Base-by-base conservation (phyloP, 2,329 filamentous ascomycete species). In the Colletotrichum orchidophilum region DNA sequence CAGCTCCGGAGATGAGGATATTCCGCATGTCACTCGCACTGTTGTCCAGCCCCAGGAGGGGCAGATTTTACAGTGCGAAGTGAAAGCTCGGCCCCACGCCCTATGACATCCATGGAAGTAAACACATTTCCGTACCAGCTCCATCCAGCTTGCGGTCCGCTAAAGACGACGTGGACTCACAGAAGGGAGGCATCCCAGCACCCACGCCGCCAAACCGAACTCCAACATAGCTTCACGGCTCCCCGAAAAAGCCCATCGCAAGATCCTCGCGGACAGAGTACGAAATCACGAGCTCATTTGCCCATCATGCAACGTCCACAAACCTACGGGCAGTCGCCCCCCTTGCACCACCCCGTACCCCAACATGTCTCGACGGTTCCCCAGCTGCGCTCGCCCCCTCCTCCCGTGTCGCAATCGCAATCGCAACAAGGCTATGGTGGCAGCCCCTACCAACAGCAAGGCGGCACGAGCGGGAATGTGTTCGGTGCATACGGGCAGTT, bases 341-440 rank as follows among this genome's bases (percentile, higher is more conserved):
- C 96, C 75, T 91, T 98, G 77, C 96, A 98, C 83, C 96, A 98
- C 81, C 96, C 96, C 70, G 95, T 98, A 70, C 96, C 96, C 73
- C 96, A 99, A 83, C 96, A 99, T 87, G 96, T 98, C 78, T 98
- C 96, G 79, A 97, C 95, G 70, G 96, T 99, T 60, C 96, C 96
- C 54, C 96, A 98, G 85, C 91, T 99, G 81, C 92, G 97, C 82
- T 98, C 96, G 70, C 96, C 96, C 72, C 96, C 94, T 70, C 93
- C 94, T 73, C 95, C 94, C 62, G 89, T 91, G 46, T 88, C 88
- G 69, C 91, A 91, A 75, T 91, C 91, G 68, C 92, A 93, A 78
- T 88, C 90, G 42, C 89, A 91, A 75, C 87, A 88, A 73, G 87
- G 88, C 75, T 92, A 84, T 57, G 87, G 39, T 46, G 39, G 92